Base-by-base conservation (phyloP, 257 asterid genomes). In the Nicotiana paniculata region DNA sequence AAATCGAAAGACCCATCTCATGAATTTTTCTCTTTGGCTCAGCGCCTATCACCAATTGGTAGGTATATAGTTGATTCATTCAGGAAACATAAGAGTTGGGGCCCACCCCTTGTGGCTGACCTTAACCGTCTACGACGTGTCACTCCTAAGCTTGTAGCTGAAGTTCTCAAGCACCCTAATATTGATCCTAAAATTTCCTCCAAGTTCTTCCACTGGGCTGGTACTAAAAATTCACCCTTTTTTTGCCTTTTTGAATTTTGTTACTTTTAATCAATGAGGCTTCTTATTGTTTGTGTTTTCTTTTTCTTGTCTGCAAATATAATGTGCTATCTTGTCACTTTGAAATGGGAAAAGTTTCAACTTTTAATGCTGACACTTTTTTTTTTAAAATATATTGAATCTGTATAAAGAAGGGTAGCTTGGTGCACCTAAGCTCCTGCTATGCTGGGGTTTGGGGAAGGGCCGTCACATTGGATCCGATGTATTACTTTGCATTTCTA, bases 151-250 rank as follows among this genome's bases (percentile, higher is more conserved):
- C 93, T 94, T 53, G 99, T 96, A 30, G 64, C 95, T 62, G 98
- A 96, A 88, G 93, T 96, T 48, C 92, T 96, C 59, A 93, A 93
- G 87, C 88, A 92, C 81, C 92, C 98, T 8, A 69, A 91, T 86
- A 85, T 91, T 82, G 97, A 96, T 89, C 97, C 94, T n/a, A 89
- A 91, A 85, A 88, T 94, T 63, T 91, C 95, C 21, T 80, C 97
- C 81, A 96, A 92, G 88, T 91, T 96, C 87, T 96, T 96, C 86
- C 89, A 90, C 76, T 96, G 99, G 99, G 99, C 98, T 81, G 99
- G 97, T 96, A 90, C 69, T 63, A 39, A 81, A 62, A 10, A 16
- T 18, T 26, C 37, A 33, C 37, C 54, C 62, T 53, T 72, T 70
- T 77, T 12, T 24, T 57, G 5, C 4, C 13, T 2, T 74, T 77